These are phyloP conservation scores for Phialocephala sp. DNA, from an alignment of 2,329 filamentous ascomycete genomes.

Conservation along the genomic window DNA sequence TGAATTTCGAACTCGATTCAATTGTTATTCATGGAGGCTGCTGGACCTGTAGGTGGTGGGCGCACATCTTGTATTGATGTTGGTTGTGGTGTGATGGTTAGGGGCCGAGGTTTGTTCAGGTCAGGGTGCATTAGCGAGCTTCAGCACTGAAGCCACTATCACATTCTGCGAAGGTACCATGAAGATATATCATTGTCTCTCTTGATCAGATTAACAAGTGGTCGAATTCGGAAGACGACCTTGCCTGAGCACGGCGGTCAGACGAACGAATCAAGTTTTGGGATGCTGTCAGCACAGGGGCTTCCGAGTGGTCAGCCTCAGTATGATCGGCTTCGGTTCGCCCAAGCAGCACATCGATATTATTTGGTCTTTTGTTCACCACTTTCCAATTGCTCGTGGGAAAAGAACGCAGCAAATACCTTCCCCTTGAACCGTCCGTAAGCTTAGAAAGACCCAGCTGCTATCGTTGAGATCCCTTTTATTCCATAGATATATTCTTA, in stretches of 20 bases:
- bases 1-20: background rate
- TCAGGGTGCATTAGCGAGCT: conserved; percentile 5
- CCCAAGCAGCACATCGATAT: background rate
- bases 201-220: background rate
- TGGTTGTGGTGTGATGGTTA: background rate
- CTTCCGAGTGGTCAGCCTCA: background rate
- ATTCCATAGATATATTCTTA: background rate
- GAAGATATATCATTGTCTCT: background rate
- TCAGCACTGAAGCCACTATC: background rate
- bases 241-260: background rate
- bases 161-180: background rate
- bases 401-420: background rate
- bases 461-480: background rate
- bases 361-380: background rate
- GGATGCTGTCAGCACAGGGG: conserved; percentile 4
- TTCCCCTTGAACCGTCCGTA: background rate
- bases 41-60: background rate
- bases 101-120: background rate
- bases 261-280: background rate
- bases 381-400: background rate
- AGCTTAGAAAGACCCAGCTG: background rate
- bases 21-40: background rate
- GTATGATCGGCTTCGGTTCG: no score
- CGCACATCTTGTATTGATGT: background rate
- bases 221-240: background rate